These are phyloP conservation scores for Aquanectria penicillioides DNA, from an alignment of 2,329 filamentous ascomycete species.

Conservation along the genomic window DNA sequence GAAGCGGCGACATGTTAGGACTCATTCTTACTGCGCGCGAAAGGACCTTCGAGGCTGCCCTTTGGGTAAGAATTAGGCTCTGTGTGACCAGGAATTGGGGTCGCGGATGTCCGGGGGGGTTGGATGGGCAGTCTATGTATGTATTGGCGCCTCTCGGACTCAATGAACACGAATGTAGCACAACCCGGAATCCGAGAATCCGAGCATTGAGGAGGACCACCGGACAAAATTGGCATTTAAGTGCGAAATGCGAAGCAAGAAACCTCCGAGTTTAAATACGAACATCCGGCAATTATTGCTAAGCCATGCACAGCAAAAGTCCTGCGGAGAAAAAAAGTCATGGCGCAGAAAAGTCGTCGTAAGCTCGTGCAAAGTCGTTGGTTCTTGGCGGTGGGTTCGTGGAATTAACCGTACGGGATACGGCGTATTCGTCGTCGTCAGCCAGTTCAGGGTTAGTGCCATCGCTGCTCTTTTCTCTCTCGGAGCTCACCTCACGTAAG, in stretches of 20 bases:
- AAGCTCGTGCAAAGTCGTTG: conserved; percentile 13
- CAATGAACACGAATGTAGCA: conserved; percentile 8
- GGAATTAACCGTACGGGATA: conserved; percentile 8
- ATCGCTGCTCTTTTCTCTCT: conserved; percentile 14
- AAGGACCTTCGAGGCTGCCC: too few species aligned
- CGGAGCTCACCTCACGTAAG: conserved; percentile 19
- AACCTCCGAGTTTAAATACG: neutral
- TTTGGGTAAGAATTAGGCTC: too few species aligned
- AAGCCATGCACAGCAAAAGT: neutral
- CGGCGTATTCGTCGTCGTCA: conserved; percentile 19
- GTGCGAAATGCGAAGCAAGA: neutral
- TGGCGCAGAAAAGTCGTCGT: conserved; percentile 19
- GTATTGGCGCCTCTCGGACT: too few species aligned
- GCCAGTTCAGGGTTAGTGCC: conserved; percentile 21
- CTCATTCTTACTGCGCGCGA: neutral
- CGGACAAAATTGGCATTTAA: neutral
- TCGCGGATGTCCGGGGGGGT: neutral
- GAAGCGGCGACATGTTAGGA: neutral
- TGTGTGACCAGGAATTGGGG: conserved; percentile 15
- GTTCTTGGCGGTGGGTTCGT: conserved; percentile 6
- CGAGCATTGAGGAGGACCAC: neutral
- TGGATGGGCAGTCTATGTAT: too few species aligned
- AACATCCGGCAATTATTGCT: neutral
- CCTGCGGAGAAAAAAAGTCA: neutral
- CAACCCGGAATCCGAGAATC: conserved; percentile 7